These are phyloP conservation scores for Amanita jacksonii DNA, from an alignment of 768 basidiomycete species.

Conservation along the genomic window DNA sequence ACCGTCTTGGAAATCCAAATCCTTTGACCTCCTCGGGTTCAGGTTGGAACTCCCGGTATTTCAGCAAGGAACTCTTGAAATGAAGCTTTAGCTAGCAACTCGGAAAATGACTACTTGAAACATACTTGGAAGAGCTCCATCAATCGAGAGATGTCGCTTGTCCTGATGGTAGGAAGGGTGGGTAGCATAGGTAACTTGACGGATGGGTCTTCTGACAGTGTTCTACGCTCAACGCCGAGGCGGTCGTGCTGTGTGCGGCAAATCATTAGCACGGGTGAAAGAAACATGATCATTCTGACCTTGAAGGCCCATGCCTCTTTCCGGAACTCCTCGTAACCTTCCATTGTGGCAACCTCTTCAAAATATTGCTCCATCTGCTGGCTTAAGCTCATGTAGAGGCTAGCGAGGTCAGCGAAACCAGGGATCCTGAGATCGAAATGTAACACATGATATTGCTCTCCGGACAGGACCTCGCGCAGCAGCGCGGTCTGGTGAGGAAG, in stretches of 20 bases:
- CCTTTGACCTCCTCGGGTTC: constrained; percentile 18
- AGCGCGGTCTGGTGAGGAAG: constrained; percentile 50
- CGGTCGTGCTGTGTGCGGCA: constrained; percentile 52
- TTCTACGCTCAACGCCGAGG: constrained; percentile 57
- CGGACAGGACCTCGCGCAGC: constrained; percentile 65
- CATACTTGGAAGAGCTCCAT: constrained; percentile 78
- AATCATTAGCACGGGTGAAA: constrained; percentile 4
- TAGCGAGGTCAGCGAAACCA: constrained; percentile 73
- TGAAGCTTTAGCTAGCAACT: neutral
- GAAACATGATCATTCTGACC: constrained; percentile 26
- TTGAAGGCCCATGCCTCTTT: constrained; percentile 75
- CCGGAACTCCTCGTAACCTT: constrained; percentile 65
- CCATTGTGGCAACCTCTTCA: constrained; percentile 47
- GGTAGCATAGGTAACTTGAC: constrained; percentile 25
- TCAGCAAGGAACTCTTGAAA: constrained; percentile 57
- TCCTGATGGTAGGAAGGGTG: constrained; percentile 36
- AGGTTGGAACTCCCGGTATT: constrained; percentile 63
- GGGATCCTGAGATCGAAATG: constrained; percentile 80
- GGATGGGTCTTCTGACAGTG: constrained; percentile 30
- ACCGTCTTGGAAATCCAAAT: constrained; percentile 16
- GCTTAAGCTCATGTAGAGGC: constrained; percentile 68
- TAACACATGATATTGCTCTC: constrained; percentile 63
- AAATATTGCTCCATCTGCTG: constrained; percentile 80
- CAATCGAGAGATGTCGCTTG: constrained; percentile 71
- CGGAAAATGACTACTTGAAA: neutral